phyloP scores from a whole-genome alignment of 441 rosid species.

The Gossypium davidsonii region DNA sequence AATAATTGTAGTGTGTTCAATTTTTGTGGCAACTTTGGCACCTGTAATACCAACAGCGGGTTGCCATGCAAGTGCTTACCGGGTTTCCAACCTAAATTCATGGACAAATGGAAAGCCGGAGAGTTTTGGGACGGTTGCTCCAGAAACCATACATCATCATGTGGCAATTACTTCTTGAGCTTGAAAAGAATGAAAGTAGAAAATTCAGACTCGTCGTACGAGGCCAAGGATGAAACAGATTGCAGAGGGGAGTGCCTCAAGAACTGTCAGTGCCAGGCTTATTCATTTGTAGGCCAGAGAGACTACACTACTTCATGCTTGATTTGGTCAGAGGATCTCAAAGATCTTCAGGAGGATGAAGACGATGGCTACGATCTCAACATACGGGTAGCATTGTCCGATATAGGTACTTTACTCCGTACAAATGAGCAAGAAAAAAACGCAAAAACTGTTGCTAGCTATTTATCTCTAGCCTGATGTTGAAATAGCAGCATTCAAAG shows the following conservation, averaged over 20 bases:
- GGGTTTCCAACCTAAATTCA: slow-evolving; percentile 39
- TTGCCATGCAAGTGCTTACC: slow-evolving; percentile 48
- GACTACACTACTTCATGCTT: slow-evolving; percentile 29
- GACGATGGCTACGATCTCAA: slow-evolving; percentile 29
- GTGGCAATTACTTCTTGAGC: slow-evolving; percentile 35
- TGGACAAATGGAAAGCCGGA: slow-evolving; percentile 28
- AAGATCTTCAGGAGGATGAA: slow-evolving; percentile 40
- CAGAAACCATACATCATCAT: slow-evolving; percentile 26
- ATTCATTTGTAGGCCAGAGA: slow-evolving; percentile 27
- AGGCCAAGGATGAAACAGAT: slow-evolving; percentile 28
- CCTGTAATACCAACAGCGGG: slow-evolving; percentile 37
- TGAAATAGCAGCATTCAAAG: background rate
- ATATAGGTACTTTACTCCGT: slow-evolving; percentile 33
- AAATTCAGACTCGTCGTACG: slow-evolving; percentile 29
- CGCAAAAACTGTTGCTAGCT: background rate
- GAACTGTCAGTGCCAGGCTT: slow-evolving; percentile 46
- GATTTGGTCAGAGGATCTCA: slow-evolving; percentile 50
- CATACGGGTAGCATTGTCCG: slow-evolving; percentile 34
- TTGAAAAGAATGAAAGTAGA: slow-evolving; percentile 44
- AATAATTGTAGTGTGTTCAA: slow-evolving; percentile 39
- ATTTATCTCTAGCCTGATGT: background rate
- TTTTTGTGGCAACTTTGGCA: slow-evolving; percentile 52
- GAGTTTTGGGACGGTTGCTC: slow-evolving; percentile 51
- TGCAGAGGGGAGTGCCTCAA: slow-evolving; percentile 47
- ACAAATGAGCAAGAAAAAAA: background rate